Evolutionary conservation across 495 filamentous ascomycete genomes (phyloP), one percentile per base, ranked within the genome.

Genomic region (Tetracladium marchalianum): DNA sequence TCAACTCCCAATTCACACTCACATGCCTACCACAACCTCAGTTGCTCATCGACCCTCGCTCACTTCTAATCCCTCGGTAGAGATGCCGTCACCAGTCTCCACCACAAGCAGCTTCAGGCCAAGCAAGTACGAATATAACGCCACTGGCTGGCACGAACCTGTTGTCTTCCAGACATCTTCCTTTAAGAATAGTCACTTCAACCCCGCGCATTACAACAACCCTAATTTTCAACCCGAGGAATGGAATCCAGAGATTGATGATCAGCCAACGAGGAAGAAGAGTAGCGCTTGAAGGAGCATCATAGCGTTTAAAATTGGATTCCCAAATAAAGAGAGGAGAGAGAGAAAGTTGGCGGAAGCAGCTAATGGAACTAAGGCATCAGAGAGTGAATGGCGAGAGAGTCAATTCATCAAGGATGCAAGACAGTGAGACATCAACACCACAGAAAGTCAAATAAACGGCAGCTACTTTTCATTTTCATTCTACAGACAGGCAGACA

Each of bases 131-230:
- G 58, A 65, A 37, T 57, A 56, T 49, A 47, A 63, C 62, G 35
- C 63, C 62, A 7, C 66, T 65, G 50, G 67, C 60, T 13, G 67
- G 65, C 6, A 64, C 66, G 47, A 73, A 65, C 18, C 60, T 65
- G 66, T 81, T 61, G 32, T 66, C 10, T 71, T 69, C 49, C 69
- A 72, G 51, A 78, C 76, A 46, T 68, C 70, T 35, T 69, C 70
- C 6, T 74, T 75, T 50, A 69, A 69, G 47, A 76, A 76, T 50
- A 82, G 76, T 18, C 82, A 86, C 18, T 90, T 85, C 64, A 90
- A 90, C 54, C 78, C 79, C 40, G 84, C 84, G 2, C 87, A 93
- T 64, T 90, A 84, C 63, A 81, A 83, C 51, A 90, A 89, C 56
- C 72, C 80, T 44, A 82, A 90, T 54, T 93, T 93, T 53, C 85